Evolutionary conservation across 228 moss, liverwort and hornwort species (phyloP).

Genomic region (Sphagnum fallax): DNA sequence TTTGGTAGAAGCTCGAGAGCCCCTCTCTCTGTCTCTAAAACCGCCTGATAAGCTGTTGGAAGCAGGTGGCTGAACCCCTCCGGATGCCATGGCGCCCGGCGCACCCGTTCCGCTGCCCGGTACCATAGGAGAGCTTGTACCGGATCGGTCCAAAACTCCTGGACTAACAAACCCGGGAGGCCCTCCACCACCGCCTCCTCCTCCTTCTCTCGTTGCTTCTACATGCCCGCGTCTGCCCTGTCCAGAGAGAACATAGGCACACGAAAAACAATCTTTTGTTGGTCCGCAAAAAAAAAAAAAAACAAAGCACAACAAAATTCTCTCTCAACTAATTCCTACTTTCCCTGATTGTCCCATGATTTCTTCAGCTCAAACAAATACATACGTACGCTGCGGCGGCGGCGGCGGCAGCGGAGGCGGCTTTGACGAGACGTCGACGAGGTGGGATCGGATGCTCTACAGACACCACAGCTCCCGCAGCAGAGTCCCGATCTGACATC

Average conservation of each 20-base stretch:
- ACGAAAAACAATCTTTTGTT: no score
- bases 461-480: neutral
- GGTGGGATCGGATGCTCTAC: neutral
- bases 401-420: neutral
- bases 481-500: no score
- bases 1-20: conserved; percentile 26
- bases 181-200: conserved; percentile 13
- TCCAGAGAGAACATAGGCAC: neutral
- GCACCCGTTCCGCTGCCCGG: conserved; percentile 18
- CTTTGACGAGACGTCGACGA: neutral
- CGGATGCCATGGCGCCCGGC: neutral
- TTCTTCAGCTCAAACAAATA: no score
- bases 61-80: conserved; percentile 12
- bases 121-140: conserved; percentile 18
- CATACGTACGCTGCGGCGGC: no score
- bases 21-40: conserved; percentile 16
- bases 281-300: no score
- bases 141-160: conserved; percentile 4
- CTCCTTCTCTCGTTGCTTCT: conserved; percentile 46
- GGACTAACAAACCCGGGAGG: conserved; percentile 40
- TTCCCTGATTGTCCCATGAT: no score
- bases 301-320: no score
- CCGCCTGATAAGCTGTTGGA: conserved; percentile 4
- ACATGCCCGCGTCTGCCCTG: conserved; percentile 39
- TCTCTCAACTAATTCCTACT: no score